A percentile compares a stretch with the other conserved stretches of the same genome.
These are phyloP conservation scores for Saccharomycopsis amapae DNA, from an alignment of 805 yeast species.

Conservation along the genomic window DNA sequence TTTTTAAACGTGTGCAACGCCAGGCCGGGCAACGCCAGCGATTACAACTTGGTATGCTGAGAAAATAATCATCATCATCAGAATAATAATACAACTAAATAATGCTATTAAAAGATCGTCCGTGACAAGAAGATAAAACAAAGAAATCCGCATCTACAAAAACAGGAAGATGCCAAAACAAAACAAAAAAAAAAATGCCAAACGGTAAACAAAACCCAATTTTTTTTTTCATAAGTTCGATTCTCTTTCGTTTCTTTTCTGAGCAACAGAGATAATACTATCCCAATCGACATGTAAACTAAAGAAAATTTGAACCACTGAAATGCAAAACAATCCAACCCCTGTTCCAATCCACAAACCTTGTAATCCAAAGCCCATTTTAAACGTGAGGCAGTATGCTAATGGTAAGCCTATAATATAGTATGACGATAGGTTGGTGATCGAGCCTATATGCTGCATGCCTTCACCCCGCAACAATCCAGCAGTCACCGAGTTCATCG, in stretches of 20 bases:
- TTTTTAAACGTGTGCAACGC: too few species aligned
- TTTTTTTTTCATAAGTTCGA: background rate
- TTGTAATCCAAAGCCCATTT: slow-evolving; percentile 39
- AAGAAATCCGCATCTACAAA: too few species aligned
- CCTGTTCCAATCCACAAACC: slow-evolving; percentile 64
- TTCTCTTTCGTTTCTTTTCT: slow-evolving; percentile 1
- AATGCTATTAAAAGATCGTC: too few species aligned
- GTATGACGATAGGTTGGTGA: slow-evolving; percentile 48
- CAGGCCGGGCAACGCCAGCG: too few species aligned
- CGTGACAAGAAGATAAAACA: too few species aligned
- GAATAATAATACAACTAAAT: too few species aligned
- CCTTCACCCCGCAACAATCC: slow-evolving; percentile 79
- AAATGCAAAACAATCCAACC: slow-evolving; percentile 44
- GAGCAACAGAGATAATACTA: slow-evolving; percentile 12
- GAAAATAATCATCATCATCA: too few species aligned
- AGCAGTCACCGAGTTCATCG: slow-evolving; percentile 62
- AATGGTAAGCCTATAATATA: slow-evolving; percentile 59
- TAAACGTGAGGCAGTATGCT: slow-evolving; percentile 47
- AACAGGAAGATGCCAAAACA: too few species aligned
- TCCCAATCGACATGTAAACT: slow-evolving; percentile 15
- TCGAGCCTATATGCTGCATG: slow-evolving; percentile 56
- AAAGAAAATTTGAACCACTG: slow-evolving; percentile 34
- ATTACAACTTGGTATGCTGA: too few species aligned
- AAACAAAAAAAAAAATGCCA: too few species aligned
- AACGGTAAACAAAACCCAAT: too few species aligned